Evolutionary conservation across 257 asterid species (phyloP), one percentile per base, ranked within the genome.

Genomic region (Primulina tabacum): DNA sequence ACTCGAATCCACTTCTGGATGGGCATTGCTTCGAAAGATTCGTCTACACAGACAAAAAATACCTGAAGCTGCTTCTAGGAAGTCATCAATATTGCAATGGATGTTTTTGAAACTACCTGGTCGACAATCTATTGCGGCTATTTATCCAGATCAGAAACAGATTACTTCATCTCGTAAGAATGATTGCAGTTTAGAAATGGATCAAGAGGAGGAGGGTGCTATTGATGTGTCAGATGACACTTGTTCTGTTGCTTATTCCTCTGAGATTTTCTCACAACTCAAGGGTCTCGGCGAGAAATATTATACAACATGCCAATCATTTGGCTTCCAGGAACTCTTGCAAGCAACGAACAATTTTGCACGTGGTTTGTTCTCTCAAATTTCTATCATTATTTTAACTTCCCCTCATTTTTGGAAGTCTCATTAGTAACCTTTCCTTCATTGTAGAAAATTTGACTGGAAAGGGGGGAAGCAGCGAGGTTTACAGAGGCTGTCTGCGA

Each of bases 391-490:
- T 52, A 20, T 40, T 38, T 32, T 59, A 53, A 7, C 69, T 74
- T 21, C 12, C 24, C 32, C 26, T 71, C 55, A 34, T 69, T 59
- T 71, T 52, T 60, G 43, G 76, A 29, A 37, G 69, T 32, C 68
- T 67, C 20, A 30, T 65, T 60, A 43, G 57, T 68, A 63, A 62
- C 28, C 40, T 53, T n/a, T 58, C 32, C 65, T 72, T 28, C 67
- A 8, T 80, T 76, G 65, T 86, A 88, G 97, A 84, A 24, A 87
- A 87, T 75, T 66, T 90, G 82, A 89, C 90, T 62, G 98, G 98
- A 53, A 87, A 74, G 76, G 98, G 98, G 11, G 98, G 98, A 58
- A 93, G 92, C 85, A 93, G 97, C 81, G 69, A 50, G 66, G 98
- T 93, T 69, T 93, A 87, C 76, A 79, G 78, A 82, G 98, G 96